These are phyloP conservation scores for Heterobasidion parviporum DNA, from an alignment of 1,284 basidiomycete species.

Conservation along the genomic window DNA sequence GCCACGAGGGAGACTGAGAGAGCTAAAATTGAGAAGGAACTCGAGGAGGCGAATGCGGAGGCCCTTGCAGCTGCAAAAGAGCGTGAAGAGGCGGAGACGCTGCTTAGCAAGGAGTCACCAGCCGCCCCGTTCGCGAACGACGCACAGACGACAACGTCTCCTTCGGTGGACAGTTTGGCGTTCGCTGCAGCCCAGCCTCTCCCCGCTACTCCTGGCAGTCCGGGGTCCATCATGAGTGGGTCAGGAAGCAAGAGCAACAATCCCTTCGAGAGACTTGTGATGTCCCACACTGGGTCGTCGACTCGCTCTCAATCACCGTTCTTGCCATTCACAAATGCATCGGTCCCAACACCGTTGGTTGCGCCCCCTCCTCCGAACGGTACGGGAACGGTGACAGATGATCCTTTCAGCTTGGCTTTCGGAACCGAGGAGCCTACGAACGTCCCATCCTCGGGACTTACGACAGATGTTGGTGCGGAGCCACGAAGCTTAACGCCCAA, in stretches of 20 bases:
- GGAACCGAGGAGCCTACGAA: conserved; percentile 16
- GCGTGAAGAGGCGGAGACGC: conserved; percentile 46
- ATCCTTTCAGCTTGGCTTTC: conserved; percentile 54
- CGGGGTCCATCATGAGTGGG: conserved; percentile 24
- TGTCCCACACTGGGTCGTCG: conserved; percentile 30
- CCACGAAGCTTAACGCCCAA: not conserved
- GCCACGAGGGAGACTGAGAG: conserved; percentile 77
- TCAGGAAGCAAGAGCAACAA: conserved; percentile 72
- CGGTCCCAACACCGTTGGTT: conserved; percentile 18
- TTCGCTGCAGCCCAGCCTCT: conserved; percentile 63
- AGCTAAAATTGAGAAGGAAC: conserved; percentile 64
- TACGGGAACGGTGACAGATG: conserved; percentile 20
- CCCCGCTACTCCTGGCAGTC: conserved; percentile 56
- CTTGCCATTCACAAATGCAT: conserved; percentile 37
- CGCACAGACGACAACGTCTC: conserved; percentile 24
- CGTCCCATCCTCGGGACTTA: conserved; percentile 14
- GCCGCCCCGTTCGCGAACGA: conserved; percentile 16
- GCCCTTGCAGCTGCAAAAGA: conserved; percentile 45
- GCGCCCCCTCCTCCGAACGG: conserved; percentile 10
- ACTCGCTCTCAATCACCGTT: conserved; percentile 52
- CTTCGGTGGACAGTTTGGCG: conserved; percentile 38
- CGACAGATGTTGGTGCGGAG: conserved; percentile 15
- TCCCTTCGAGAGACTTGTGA: conserved; percentile 79
- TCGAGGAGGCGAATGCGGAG: conserved; percentile 57
- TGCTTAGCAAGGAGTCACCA: conserved; percentile 30